A percentile compares a stretch with the other conserved stretches of the same genome.
These are phyloP conservation scores for Cryphonectria japonica DNA, from an alignment of 2,329 filamentous ascomycete genomes.

Conservation along the genomic window DNA sequence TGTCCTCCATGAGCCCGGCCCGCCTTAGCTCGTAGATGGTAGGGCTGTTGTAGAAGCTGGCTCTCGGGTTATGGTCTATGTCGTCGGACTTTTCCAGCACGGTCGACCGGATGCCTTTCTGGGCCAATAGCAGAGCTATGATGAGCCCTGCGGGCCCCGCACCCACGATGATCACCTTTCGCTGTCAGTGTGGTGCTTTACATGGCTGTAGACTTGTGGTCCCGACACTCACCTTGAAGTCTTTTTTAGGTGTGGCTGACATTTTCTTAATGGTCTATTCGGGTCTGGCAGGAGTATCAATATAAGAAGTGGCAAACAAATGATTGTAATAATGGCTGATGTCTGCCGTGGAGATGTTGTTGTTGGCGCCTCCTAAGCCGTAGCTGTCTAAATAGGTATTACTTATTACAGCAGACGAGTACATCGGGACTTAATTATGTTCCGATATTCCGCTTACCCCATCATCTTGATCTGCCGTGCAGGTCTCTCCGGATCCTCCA, in stretches of 20 bases:
- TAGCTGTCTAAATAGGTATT: not conserved
- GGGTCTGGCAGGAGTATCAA: not conserved
- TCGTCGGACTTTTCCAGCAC: conserved; percentile 36
- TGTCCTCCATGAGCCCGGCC: conserved; percentile 37
- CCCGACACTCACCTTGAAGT: conserved; percentile 6
- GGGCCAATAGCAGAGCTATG: conserved; percentile 33
- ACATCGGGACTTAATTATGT: not conserved
- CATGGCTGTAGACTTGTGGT: fast-evolving
- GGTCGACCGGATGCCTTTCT: conserved; percentile 33
- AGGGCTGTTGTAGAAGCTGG: conserved; percentile 38
- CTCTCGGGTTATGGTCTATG: conserved; percentile 38
- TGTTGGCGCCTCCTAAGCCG: not conserved
- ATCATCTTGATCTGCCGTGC: not conserved
- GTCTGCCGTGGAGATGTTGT: not conserved
- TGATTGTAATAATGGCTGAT: not conserved
- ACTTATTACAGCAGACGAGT: not conserved
- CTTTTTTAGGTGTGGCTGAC: not conserved
- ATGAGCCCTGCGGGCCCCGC: conserved; percentile 34
- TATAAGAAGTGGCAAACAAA: not conserved
- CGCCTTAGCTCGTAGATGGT: conserved; percentile 35
- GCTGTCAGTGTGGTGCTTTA: not conserved
- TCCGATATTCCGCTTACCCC: not conserved
- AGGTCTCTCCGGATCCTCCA: not conserved
- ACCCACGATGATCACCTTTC: conserved; percentile 32
- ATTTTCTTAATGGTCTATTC: not conserved